Percentiles rank a stretch among this genome's conserved stretches.
These are phyloP conservation scores for Beauveria brongniartii DNA, from an alignment of 2,329 filamentous ascomycete genomes.

Conservation along the genomic window DNA sequence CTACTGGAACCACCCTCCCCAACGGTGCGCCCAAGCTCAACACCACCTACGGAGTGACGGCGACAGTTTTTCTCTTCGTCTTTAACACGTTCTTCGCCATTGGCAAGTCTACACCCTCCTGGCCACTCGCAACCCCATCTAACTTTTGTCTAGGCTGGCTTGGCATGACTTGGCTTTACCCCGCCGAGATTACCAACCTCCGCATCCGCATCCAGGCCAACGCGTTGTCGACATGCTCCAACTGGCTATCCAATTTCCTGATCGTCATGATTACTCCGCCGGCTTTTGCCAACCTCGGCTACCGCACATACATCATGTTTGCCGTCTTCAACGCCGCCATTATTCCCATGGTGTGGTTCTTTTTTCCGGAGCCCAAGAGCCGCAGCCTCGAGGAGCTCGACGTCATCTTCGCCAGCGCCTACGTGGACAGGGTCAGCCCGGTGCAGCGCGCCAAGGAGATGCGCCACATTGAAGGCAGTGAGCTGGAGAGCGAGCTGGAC, in stretches of 20 bases:
- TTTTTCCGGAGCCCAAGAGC: slow-evolving; percentile 45
- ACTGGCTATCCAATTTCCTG: slow-evolving; percentile 56
- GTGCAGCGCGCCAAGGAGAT: slow-evolving; percentile 22
- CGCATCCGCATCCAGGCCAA: slow-evolving; percentile 55
- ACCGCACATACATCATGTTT: slow-evolving; percentile 45
- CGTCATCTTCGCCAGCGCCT: slow-evolving; percentile 35
- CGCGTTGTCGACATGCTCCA: slow-evolving; percentile 52
- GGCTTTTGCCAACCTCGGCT: slow-evolving; percentile 45
- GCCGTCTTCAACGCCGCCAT: slow-evolving; percentile 41
- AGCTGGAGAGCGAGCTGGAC: slow-evolving; percentile 21
- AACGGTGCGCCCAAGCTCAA: slow-evolving; percentile 21
- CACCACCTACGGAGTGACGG: slow-evolving; percentile 21
- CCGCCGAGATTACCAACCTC: slow-evolving; percentile 52
- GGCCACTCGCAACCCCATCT: slow-evolving; percentile 11
- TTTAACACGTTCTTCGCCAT: slow-evolving; percentile 54
- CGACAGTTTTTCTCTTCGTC: slow-evolving; percentile 47
- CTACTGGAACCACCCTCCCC: slow-evolving; percentile 22
- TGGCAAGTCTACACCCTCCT: slow-evolving; percentile 7
- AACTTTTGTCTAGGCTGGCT: slow-evolving; percentile 41
- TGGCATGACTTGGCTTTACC: slow-evolving; percentile 54
- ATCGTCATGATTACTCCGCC: slow-evolving; percentile 60
- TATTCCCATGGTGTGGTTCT: slow-evolving; percentile 40
- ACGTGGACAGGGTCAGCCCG: slow-evolving; percentile 19
- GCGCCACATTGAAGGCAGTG: slow-evolving; percentile 18
- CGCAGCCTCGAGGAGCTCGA: slow-evolving; percentile 62